Conservation (phyloP, 495 filamentous ascomycete genomes). For the Daldinia caldariorum region DNA sequence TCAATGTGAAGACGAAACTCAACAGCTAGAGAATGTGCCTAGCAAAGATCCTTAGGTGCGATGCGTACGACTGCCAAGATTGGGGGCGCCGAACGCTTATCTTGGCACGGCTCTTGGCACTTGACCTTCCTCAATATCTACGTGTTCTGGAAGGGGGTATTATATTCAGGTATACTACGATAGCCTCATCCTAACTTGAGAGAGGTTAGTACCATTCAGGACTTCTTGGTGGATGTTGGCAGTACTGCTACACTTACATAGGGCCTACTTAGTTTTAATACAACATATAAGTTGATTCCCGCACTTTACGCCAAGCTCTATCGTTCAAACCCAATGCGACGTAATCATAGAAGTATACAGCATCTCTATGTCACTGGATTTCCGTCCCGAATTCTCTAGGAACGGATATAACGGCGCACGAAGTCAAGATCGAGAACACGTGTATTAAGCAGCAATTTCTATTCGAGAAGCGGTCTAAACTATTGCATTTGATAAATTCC, state of each 20-base stretch:
- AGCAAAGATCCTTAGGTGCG: not conserved
- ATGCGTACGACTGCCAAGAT: not conserved
- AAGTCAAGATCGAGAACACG: not conserved
- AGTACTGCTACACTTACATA: not conserved
- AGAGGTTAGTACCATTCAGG: not conserved
- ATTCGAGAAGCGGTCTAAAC: not conserved
- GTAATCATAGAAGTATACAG: no score
- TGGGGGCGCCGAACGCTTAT: not conserved
- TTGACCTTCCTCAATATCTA: not conserved
- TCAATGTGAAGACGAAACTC: no score
- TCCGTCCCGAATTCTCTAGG: not conserved
- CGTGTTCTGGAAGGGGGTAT: not conserved
- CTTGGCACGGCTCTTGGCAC: conserved; percentile 1
- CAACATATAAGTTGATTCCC: no score
- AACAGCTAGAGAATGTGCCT: not conserved
- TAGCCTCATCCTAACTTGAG: not conserved
- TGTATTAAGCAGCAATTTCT: not conserved
- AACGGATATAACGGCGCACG: not conserved
- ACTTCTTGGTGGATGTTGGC: not conserved
- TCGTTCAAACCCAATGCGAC: no score
- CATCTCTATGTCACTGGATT: not conserved
- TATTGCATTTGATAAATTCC: not conserved
- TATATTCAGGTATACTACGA: not conserved
- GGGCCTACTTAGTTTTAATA: not conserved
- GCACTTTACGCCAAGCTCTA: no score